These are phyloP conservation scores for Testicularia cyperi DNA, from an alignment of 1,284 basidiomycete genomes.

Conservation along the genomic window DNA sequence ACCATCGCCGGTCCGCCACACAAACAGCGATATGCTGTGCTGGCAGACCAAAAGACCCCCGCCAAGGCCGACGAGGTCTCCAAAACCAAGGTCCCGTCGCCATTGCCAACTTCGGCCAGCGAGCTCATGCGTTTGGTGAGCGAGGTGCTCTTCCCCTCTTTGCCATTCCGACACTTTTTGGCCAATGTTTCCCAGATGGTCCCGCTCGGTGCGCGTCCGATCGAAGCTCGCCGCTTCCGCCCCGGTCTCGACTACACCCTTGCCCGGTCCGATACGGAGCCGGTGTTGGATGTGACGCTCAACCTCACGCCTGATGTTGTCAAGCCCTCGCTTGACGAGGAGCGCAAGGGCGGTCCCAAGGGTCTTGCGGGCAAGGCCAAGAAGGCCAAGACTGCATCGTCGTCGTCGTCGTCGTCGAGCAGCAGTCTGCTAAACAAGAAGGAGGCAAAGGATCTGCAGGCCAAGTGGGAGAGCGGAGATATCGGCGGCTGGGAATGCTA, in stretches of 20 bases:
- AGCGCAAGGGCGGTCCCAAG: constrained; percentile 43
- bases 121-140: constrained; percentile 47
- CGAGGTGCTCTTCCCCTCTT: constrained; percentile 67
- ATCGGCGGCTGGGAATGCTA: constrained; percentile 98
- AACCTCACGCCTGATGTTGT: constrained; percentile 75
- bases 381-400: constrained; percentile 15
- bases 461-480: constrained; percentile 72
- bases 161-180: constrained; percentile 88
- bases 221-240: constrained; percentile 80
- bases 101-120: constrained; percentile 33
- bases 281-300: constrained; percentile 81
- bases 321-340: constrained; percentile 37
- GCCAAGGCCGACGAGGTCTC: constrained; percentile 26
- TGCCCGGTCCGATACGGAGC: constrained; percentile 78
- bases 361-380: constrained; percentile 54
- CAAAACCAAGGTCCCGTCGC: constrained; percentile 10
- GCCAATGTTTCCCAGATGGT: constrained; percentile 76
- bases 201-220: constrained; percentile 69
- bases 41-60: constrained; percentile 25
- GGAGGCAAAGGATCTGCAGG: constrained; percentile 51
- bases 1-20: constrained; percentile 81
- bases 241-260: constrained; percentile 94
- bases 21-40: constrained; percentile 84
- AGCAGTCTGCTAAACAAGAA: constrained; percentile 25
- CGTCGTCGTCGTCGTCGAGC: not conserved